phyloP scores from a whole-genome alignment of 2,329 filamentous ascomycete genomes.

The Claviceps paspali region DNA sequence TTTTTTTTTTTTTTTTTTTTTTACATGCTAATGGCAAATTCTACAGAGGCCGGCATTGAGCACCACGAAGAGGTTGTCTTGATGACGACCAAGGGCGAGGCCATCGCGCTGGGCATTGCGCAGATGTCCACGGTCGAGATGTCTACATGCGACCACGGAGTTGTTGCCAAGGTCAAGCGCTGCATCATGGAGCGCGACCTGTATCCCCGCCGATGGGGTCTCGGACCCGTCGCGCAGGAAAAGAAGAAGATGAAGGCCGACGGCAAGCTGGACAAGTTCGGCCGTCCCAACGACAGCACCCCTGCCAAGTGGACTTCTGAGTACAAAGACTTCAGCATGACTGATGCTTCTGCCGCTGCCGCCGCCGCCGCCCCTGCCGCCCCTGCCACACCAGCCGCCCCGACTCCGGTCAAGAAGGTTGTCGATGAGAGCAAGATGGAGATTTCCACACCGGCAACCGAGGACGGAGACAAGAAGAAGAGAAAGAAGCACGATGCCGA shows the following conservation, averaged over 20 bases:
- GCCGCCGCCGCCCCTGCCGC: constrained; percentile 23
- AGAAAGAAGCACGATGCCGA: constrained; percentile 75
- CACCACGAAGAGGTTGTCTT: constrained; percentile 92
- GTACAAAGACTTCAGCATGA: constrained; percentile 77
- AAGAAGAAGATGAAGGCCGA: constrained; percentile 99
- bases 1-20: too few relatives aligned
- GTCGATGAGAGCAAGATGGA: constrained; percentile 23
- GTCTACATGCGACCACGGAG: constrained; percentile 90
- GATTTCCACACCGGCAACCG: constrained; percentile 21
- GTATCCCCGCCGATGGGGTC: constrained; percentile 91
- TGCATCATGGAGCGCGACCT: constrained; percentile 99
- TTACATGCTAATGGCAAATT: constrained; percentile 9
- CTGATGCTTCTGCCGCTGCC: constrained; percentile 28
- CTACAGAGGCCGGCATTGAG: constrained; percentile 70
- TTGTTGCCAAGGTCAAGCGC: constrained; percentile 97
- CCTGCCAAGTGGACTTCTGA: constrained; percentile 83
- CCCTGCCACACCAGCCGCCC: constrained; percentile 15
- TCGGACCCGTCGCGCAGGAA: constrained; percentile 82
- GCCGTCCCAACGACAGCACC: constrained; percentile 80
- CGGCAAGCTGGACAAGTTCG: constrained; percentile 96
- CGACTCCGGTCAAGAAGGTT: constrained; percentile 14
- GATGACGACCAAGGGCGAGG: constrained; percentile 98
- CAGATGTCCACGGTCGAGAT: constrained; percentile 98
- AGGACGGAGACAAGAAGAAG: constrained; percentile 46
- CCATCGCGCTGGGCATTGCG: constrained; percentile 88